Evolutionary conservation across 2,329 filamentous ascomycete species (phyloP), one percentile per base, ranked within the genome.

Genomic region (Penicillium digitatum): DNA sequence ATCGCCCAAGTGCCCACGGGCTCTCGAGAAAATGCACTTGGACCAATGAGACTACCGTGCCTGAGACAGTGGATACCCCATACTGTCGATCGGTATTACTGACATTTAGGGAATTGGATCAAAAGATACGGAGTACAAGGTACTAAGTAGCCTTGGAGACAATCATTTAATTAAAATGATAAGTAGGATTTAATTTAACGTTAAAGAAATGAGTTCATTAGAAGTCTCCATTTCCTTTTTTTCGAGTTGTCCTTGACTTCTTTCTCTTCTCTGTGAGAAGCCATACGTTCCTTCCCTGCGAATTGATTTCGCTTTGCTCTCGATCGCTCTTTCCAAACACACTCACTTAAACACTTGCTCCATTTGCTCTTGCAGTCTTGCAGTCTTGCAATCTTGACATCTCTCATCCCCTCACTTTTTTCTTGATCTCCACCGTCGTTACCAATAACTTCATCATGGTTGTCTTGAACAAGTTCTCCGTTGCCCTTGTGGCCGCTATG

Each of bases 281-380:
- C 43, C 48, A 42, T 52, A 51, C 57, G 39, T 58, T 57, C 56
- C 48, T 59, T 59, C 60, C 57, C 39, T 60, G 69, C 70, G 71
- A 71, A 72, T 74, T 63, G 72, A 74, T 61, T 73, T 73, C 69
- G 71, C 37, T 38, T 37, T 52, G 48, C 46, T 57, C 46, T 57
- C 38, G 18, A 32, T 39, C 52, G 20, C 32, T 43, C 55, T 56
- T 56, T 51, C 37, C 44, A 43, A 40, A 32, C 51, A 44, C 46
- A 32, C 26, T 42, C 42, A 11, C 29, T 35, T 26, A 39, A 11
- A 43, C 24, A 16, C n/a, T 29, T 18, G 26, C 46, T 27, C 16
- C 11, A 10, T 34, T n/a, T 34, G 43, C 42, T 44, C 12, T 22
- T 3, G 38, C 40, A 29, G 4, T 24, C 24, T 40, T 39, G 27